phyloP scores from a whole-genome alignment of 352 stramenopile species.

The Globisporangium radiosum region DNA sequence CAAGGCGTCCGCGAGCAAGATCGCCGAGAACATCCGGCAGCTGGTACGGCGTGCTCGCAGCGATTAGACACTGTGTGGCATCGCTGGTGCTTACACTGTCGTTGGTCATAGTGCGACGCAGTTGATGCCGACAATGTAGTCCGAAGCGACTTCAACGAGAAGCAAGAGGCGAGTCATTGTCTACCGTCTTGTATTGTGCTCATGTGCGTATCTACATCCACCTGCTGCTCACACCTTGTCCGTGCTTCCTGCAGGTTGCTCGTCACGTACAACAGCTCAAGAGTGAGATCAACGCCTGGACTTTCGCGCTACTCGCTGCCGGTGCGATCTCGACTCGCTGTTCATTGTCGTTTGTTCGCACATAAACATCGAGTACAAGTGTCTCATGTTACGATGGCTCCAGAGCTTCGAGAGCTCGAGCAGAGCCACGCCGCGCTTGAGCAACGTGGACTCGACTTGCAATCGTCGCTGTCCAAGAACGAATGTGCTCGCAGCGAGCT shows the following conservation, averaged over 20 bases:
- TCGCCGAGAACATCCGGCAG: slow-evolving; percentile 6
- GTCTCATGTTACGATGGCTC: too few species aligned
- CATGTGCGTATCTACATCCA: too few species aligned
- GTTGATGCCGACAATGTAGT: background rate
- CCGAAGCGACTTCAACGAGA: background rate
- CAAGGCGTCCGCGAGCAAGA: slow-evolving; percentile 4
- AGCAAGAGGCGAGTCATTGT: background rate
- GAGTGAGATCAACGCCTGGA: background rate
- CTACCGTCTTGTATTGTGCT: too few species aligned
- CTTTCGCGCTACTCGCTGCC: background rate
- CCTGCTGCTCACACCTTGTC: background rate
- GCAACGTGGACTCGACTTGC: background rate
- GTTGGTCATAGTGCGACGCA: background rate
- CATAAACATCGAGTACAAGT: too few species aligned
- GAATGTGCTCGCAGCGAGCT: background rate
- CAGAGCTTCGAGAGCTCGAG: background rate
- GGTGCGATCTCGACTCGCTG: background rate
- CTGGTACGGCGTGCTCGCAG: slow-evolving; percentile 2
- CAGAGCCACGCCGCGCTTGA: background rate
- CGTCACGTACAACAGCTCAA: background rate
- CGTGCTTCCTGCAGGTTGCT: background rate
- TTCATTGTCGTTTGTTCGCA: too few species aligned
- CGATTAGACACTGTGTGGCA: background rate
- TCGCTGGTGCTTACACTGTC: background rate
- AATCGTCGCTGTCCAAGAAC: background rate